Conservation (phyloP, 768 basidiomycete species). For the Hysterangium stoloniferum region DNA sequence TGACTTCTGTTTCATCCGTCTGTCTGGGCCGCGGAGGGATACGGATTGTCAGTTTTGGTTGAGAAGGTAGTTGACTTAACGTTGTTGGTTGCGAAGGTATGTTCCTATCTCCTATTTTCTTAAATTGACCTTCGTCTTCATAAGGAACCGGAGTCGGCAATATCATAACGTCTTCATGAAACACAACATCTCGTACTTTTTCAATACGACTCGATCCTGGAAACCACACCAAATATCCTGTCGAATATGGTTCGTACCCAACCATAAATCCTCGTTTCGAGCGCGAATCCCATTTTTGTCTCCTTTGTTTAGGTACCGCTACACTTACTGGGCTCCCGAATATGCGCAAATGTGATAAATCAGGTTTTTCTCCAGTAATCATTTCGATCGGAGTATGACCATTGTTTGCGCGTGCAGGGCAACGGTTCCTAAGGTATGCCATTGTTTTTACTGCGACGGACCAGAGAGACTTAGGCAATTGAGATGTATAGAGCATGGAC, state of each 20-base stretch:
- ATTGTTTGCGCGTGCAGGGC: background rate
- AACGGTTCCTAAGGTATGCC: background rate
- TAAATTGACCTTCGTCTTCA: background rate
- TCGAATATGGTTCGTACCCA: background rate
- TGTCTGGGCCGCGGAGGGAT: too few relatives aligned
- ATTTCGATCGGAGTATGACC: background rate
- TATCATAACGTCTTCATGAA: background rate
- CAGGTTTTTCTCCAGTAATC: background rate
- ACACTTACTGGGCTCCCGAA: slow-evolving; percentile 5
- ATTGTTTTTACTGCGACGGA: background rate
- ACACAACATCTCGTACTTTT: background rate
- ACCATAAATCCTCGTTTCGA: background rate
- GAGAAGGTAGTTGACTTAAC: too few relatives aligned
- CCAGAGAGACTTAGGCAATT: background rate
- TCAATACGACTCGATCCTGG: background rate
- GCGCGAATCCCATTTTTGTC: background rate
- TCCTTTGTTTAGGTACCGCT: background rate
- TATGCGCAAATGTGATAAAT: background rate
- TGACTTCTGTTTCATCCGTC: too few relatives aligned
- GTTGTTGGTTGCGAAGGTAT: too few relatives aligned
- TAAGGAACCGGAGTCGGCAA: background rate
- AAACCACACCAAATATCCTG: background rate
- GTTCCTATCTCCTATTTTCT: too few relatives aligned
- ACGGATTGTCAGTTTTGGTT: too few relatives aligned
- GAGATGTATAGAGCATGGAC: background rate